Percentiles rank a stretch among this genome's conserved stretches.
These are phyloP conservation scores for Ustilago sp. DNA, from an alignment of 1,284 basidiomycete species.

Conservation along the genomic window DNA sequence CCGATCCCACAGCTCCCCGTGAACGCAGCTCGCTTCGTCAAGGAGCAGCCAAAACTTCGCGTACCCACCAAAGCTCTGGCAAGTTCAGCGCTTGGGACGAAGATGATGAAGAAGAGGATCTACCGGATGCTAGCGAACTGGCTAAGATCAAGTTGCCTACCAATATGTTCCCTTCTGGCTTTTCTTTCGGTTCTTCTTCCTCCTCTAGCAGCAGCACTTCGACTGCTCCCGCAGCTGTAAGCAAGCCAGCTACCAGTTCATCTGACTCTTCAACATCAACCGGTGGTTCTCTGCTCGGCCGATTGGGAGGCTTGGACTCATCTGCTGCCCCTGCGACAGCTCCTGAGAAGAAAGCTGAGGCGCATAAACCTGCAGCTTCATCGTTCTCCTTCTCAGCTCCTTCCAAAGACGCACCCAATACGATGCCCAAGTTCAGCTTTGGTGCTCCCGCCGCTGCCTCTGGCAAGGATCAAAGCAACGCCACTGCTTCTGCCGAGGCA, in stretches of 20 bases:
- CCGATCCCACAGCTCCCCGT: slow-evolving; percentile 41
- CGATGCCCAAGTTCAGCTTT: slow-evolving; percentile 50
- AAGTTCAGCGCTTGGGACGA: slow-evolving; percentile 64
- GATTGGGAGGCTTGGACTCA: slow-evolving; percentile 53
- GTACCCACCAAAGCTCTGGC: slow-evolving; percentile 64
- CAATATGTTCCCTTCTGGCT: slow-evolving; percentile 62
- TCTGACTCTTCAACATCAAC: slow-evolving; percentile 6
- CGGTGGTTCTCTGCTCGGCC: slow-evolving; percentile 40
- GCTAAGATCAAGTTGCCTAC: slow-evolving; percentile 66
- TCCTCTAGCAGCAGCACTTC: background rate
- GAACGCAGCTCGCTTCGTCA: slow-evolving; percentile 64
- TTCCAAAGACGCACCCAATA: slow-evolving; percentile 27
- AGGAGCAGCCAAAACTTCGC: slow-evolving; percentile 57
- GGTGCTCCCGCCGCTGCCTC: slow-evolving; percentile 16
- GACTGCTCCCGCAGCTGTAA: slow-evolving; percentile 3
- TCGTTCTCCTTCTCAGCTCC: slow-evolving; percentile 53
- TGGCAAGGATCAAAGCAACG: slow-evolving; percentile 9
- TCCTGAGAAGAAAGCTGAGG: slow-evolving; percentile 20
- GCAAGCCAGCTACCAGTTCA: slow-evolving; percentile 4
- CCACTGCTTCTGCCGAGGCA: background rate
- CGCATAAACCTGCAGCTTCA: slow-evolving; percentile 20
- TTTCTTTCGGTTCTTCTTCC: slow-evolving; percentile 52
- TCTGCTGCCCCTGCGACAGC: slow-evolving; percentile 22
- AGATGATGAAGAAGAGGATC: slow-evolving; percentile 65
- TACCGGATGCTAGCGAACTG: slow-evolving; percentile 60